Evolutionary conservation across 129 eudicot genomes (phyloP).

Genomic region (Cynara cardunculus): DNA sequence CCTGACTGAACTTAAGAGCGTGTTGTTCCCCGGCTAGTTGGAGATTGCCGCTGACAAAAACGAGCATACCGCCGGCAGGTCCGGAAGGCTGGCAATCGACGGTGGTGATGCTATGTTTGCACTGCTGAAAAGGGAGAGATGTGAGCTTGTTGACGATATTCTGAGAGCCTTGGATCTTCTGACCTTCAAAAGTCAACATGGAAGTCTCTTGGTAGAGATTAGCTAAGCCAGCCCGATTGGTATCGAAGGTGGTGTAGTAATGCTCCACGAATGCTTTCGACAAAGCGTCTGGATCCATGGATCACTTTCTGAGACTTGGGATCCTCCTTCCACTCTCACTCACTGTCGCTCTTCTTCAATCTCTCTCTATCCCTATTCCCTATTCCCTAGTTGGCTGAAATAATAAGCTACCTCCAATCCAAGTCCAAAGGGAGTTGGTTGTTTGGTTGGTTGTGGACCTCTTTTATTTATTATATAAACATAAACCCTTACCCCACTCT

Average conservation of each 20-base stretch:
- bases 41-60: slow-evolving; percentile 75
- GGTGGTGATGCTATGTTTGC: slow-evolving; percentile 73
- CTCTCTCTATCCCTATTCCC: neutral
- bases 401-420: slow-evolving; percentile 22
- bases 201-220: slow-evolving; percentile 68
- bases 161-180: slow-evolving; percentile 56
- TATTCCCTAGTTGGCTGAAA: slow-evolving; percentile 13
- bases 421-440: neutral
- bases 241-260: slow-evolving; percentile 83
- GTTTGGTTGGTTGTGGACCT: neutral
- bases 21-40: slow-evolving; percentile 84
- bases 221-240: slow-evolving; percentile 53
- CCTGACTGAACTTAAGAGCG: slow-evolving; percentile 92
- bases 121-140: slow-evolving; percentile 74
- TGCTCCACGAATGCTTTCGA: slow-evolving; percentile 91
- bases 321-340: too few relatives aligned
- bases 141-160: slow-evolving; percentile 66
- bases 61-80: slow-evolving; percentile 77
- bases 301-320: neutral
- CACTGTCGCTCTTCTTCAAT: neutral
- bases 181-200: slow-evolving; percentile 89
- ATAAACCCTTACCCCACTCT: too few relatives aligned
- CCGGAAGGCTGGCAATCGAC: slow-evolving; percentile 94
- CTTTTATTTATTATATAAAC: too few relatives aligned
- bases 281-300: slow-evolving; percentile 75